Evolutionary conservation across 768 basidiomycete species (phyloP).

Genomic region (Panellus pusillus): DNA sequence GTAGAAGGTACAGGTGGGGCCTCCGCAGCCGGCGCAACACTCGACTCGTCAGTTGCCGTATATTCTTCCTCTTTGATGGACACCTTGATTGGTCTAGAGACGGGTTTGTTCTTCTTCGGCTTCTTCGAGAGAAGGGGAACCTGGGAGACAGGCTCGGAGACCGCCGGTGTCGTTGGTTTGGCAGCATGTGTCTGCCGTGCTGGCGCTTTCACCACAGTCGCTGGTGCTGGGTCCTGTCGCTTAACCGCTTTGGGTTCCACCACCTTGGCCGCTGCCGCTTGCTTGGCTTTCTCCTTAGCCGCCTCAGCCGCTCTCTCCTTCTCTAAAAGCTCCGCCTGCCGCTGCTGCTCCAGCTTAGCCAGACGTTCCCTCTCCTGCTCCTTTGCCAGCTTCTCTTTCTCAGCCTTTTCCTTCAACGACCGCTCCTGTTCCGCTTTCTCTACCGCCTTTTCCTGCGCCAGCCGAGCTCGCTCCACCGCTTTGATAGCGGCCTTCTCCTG

Average conservation of each 20-base stretch:
- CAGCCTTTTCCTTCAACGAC: conserved; percentile 33
- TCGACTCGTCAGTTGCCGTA: conserved; percentile 36
- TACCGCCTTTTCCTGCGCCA: conserved; percentile 53
- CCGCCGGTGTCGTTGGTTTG: conserved; percentile 22
- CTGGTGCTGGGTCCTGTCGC: conserved; percentile 14
- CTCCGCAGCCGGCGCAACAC: conserved; percentile 49
- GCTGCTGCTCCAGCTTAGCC: conserved; percentile 37
- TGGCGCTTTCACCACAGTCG: conserved; percentile 17
- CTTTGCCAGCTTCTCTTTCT: conserved; percentile 40
- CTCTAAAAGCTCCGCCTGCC: conserved; percentile 32
- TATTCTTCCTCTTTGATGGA: conserved; percentile 53
- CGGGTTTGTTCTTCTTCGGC: conserved; percentile 79
- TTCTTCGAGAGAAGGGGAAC: conserved; percentile 79
- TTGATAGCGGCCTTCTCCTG: conserved; percentile 59
- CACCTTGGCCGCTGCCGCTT: conserved; percentile 19
- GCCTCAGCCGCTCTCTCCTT: conserved; percentile 31
- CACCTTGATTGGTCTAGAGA: conserved; percentile 55
- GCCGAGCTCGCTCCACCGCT: conserved; percentile 54
- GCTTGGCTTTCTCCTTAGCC: conserved; percentile 25
- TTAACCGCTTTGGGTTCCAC: conserved; percentile 23
- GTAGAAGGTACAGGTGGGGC: conserved; percentile 37
- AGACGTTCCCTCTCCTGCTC: conserved; percentile 36
- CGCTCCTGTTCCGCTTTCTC: conserved; percentile 38
- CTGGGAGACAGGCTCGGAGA: conserved; percentile 46
- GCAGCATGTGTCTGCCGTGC: conserved; percentile 14